Conservation (phyloP, 768 basidiomycete genomes). For the Russula lepida region DNA sequence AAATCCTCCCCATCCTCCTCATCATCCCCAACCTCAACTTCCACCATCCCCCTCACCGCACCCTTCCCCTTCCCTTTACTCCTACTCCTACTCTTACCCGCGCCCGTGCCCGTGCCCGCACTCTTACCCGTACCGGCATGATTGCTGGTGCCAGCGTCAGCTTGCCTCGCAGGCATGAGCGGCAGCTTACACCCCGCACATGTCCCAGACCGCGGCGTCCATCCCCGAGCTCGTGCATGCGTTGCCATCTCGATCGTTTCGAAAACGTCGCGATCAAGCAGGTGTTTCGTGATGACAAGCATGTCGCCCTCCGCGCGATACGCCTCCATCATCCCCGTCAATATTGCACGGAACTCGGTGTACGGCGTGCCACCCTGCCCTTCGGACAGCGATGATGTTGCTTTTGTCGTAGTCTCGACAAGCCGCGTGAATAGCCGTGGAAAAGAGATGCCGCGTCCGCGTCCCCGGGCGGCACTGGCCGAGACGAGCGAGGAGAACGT, state of each 20-base stretch:
- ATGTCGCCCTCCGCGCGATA: constrained; percentile 90
- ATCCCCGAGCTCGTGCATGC: constrained; percentile 51
- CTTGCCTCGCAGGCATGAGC: constrained; percentile 26
- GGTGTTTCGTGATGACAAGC: constrained; percentile 71
- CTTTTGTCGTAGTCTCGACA: constrained; percentile 55
- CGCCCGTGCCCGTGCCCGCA: neutral
- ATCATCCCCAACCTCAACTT: constrained; percentile 10
- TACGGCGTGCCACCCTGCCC: constrained; percentile 49
- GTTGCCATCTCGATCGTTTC: constrained; percentile 54
- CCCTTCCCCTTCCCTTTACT: constrained; percentile 16
- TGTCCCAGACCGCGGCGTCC: constrained; percentile 41
- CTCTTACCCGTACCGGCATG: neutral
- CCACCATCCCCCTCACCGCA: constrained; percentile 1
- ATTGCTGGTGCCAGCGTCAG: neutral
- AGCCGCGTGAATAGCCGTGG: constrained; percentile 88
- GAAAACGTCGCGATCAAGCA: constrained; percentile 78
- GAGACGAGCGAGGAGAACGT: constrained; percentile 81
- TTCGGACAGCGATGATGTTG: constrained; percentile 23
- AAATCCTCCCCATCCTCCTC: neutral
- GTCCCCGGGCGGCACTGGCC: constrained; percentile 53
- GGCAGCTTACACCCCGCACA: constrained; percentile 50
- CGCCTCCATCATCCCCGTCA: constrained; percentile 92
- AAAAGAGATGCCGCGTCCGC: constrained; percentile 61
- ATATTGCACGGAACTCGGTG: constrained; percentile 82
- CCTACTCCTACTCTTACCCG: neutral